Base-by-base conservation (phyloP, 495 filamentous ascomycete genomes). In the Aspergillus nanangensis region DNA sequence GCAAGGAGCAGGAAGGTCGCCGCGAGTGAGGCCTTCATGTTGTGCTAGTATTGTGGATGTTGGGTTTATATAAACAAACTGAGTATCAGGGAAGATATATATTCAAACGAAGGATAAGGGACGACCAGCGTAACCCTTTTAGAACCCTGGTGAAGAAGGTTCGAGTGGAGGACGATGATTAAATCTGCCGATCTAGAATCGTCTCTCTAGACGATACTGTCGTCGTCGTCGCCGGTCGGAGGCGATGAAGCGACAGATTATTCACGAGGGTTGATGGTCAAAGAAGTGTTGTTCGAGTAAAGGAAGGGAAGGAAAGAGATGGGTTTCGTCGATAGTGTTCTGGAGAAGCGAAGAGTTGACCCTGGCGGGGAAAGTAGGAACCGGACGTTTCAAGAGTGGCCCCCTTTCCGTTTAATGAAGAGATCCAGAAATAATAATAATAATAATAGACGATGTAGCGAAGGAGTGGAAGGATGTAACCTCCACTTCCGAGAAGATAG, bases 101-200 rank as follows among this genome's bases (percentile, higher is more conserved):
- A 44, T 48, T 51, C 37, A 36, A 53, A 52, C 18, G 59, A 66
- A 63, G 47, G 54, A 58, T 25, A 50, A 65, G 70, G 63, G 60
- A 74, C 71, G 71, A 62, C 71, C 71, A 23, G 71, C 71, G 71
- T 70, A 62, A 62, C 64, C 71, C 65, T 69, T 57, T 39, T 21
- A 41, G 60, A 53, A 53, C 53, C 61, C 48, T 42, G n/a, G n/a
- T n/a, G n/a, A n/a, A n/a, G n/a, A n/a, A n/a, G 22, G 29, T 24
- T 40, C 23, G 20, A 38, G 36, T 47, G 20, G 23, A 19, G 19
- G 41, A 22, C 18, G 21, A 24, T 10, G 18, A 35, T 13, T 34
- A 11, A 19, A 23, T n/a, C n/a, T n/a, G n/a, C n/a, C n/a, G n/a
- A n/a, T n/a, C n/a, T n/a, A n/a, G n/a, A n/a, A n/a, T n/a, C n/a